phyloP scores from a whole-genome alignment of 805 yeast species.

The Soucietia sequanensis region DNA sequence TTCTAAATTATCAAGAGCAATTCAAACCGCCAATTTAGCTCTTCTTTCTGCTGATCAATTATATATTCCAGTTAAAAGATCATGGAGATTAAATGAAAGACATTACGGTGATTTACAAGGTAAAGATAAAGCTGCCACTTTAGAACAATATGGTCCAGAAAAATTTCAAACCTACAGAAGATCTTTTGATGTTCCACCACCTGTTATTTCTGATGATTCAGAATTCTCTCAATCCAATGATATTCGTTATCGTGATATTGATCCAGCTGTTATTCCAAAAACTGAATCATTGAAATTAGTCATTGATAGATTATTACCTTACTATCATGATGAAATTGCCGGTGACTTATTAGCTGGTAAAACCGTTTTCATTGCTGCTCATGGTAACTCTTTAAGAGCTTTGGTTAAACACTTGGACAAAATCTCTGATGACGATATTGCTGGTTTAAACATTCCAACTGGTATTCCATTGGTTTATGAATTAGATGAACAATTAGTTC shows the following conservation, averaged over 20 bases:
- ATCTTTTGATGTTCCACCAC: conserved; percentile 96
- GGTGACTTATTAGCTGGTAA: conserved; percentile 80
- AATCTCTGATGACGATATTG: conserved; percentile 88
- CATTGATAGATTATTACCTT: conserved; percentile 94
- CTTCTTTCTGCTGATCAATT: conserved; percentile 84
- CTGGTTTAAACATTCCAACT: conserved; percentile 95
- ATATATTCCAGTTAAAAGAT: conserved; percentile 88
- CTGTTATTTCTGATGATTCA: conserved; percentile 73
- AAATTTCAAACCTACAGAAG: conserved; percentile 97
- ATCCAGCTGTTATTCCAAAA: conserved; percentile 84
- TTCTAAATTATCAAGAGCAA: conserved; percentile 89
- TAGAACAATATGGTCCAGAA: conserved; percentile 84
- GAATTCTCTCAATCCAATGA: conserved; percentile 85
- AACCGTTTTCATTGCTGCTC: conserved; percentile 93
- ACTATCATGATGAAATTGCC: conserved; percentile 92
- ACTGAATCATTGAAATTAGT: conserved; percentile 94
- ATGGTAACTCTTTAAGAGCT: conserved; percentile 98
- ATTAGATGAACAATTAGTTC: conserved; percentile 81
- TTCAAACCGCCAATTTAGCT: conserved; percentile 96
- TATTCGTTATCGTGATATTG: conserved; percentile 79
- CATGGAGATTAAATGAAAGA: conserved; percentile 98
- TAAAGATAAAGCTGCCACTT: conserved; percentile 93
- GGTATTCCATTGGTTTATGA: conserved; percentile 98
- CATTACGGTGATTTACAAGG: conserved; percentile 99
- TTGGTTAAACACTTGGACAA: conserved; percentile 93